phyloP scores from a whole-genome alignment of 225 moss, liverwort and hornwort genomes.

The Pseudisothecium myosuroides region DNA sequence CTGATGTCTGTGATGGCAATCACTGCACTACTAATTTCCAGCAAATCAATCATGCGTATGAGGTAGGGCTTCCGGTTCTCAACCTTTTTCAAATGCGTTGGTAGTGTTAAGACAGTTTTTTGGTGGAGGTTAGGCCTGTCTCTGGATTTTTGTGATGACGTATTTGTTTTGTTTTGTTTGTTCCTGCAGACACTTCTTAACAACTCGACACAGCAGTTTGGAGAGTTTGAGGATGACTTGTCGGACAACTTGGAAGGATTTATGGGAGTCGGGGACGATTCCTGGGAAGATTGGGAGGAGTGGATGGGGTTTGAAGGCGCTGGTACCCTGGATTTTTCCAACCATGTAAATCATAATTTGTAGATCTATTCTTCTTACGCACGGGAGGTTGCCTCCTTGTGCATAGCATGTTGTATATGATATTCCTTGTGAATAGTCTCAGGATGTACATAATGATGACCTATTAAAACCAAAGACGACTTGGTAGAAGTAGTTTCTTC shows the following conservation, averaged over 20 bases:
- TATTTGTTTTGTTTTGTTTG: not conserved
- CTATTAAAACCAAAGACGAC: not conserved
- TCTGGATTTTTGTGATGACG: not conserved
- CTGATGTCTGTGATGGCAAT: constrained; percentile 62
- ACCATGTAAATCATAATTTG: constrained; percentile 36
- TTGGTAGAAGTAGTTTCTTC: not conserved
- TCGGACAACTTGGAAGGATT: constrained; percentile 45
- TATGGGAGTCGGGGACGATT: constrained; percentile 35
- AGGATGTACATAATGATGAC: constrained; percentile 16
- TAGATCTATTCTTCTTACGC: not conserved
- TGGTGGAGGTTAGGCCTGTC: no score
- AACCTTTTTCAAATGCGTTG: not conserved
- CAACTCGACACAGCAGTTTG: constrained; percentile 1
- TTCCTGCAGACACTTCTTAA: constrained; percentile 22
- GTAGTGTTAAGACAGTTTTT: not conserved
- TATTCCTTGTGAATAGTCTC: not conserved
- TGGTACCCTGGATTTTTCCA: constrained; percentile 39
- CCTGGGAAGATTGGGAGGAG: constrained; percentile 74
- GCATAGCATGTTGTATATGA: constrained; percentile 20
- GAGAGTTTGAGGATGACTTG: constrained; percentile 22
- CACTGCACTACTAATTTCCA: constrained; percentile 50
- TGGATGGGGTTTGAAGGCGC: constrained; percentile 83
- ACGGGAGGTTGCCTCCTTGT: not conserved
- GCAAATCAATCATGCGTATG: constrained; percentile 45
- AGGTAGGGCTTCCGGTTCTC: constrained; percentile 10